Conservation (phyloP, 495 filamentous ascomycete species). For the Hypoxylon crocopeplum region DNA sequence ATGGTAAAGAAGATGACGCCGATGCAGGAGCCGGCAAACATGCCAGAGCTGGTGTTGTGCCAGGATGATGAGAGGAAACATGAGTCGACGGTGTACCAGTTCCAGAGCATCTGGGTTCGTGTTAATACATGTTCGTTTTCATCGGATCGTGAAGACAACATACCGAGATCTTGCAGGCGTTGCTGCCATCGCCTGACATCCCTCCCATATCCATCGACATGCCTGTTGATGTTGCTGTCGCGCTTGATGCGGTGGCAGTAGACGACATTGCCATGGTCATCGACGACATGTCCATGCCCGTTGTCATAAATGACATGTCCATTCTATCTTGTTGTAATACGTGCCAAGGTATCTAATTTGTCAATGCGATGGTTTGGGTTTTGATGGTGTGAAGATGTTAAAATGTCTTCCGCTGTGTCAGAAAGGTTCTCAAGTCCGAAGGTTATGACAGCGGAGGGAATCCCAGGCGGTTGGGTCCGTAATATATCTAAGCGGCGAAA, state of each 20-base stretch:
- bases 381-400: neutral
- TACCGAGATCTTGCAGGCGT: constrained; percentile 22
- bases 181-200: neutral
- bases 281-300: constrained; percentile 9
- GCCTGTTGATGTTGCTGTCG: constrained; percentile 2
- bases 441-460: neutral
- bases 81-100: constrained; percentile 69
- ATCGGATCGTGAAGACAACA: neutral
- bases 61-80: constrained; percentile 68
- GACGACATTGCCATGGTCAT: constrained; percentile 3
- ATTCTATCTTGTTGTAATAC: neutral
- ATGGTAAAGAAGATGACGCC: constrained; percentile 66
- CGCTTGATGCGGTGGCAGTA: neutral
- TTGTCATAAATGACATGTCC: constrained; percentile 20
- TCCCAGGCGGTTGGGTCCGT: constrained; percentile 14
- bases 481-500: constrained; percentile 1
- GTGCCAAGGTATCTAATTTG: constrained; percentile 1
- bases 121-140: neutral
- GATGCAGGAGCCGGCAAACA: constrained; percentile 71
- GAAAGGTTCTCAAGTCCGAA: no score
- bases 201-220: constrained; percentile 19
- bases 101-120: constrained; percentile 68
- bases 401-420: no score
- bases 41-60: constrained; percentile 62
- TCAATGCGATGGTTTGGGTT: neutral